Conservation (phyloP, 495 filamentous ascomycete genomes). For the Mytilinidion resinicola region DNA sequence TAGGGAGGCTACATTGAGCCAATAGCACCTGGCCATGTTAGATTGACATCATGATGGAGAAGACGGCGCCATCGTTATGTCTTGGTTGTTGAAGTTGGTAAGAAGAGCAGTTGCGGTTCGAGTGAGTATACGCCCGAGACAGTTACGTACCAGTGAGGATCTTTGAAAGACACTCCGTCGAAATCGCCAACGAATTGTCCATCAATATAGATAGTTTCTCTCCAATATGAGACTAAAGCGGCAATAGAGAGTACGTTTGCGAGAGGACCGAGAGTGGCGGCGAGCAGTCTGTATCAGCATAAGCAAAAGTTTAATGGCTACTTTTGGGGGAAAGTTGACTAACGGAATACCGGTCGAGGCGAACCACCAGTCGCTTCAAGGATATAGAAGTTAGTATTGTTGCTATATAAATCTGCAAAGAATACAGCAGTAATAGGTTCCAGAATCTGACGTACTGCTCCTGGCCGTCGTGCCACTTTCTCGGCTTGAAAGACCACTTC, state of each 20-base stretch:
- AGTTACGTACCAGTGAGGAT: constrained; percentile 34
- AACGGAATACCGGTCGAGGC: constrained; percentile 67
- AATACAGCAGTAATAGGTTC: neutral
- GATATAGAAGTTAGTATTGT: neutral
- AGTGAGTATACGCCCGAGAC: neutral
- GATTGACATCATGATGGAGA: neutral
- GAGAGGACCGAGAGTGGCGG: constrained; percentile 64
- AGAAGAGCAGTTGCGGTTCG: neutral
- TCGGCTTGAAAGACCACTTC: constrained; percentile 13
- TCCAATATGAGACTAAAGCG: constrained; percentile 63
- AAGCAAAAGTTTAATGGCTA: neutral
- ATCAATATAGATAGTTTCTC: constrained; percentile 38
- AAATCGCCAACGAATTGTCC: constrained; percentile 35
- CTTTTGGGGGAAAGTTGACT: constrained; percentile 35
- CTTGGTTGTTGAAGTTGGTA: neutral
- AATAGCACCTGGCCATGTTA: constrained; percentile 30
- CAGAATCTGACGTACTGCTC: constrained; percentile 7
- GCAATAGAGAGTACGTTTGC: constrained; percentile 74
- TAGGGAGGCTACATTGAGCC: constrained; percentile 60
- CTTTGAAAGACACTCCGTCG: constrained; percentile 38
- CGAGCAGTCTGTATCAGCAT: constrained; percentile 44
- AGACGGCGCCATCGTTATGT: neutral
- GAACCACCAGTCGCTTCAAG: constrained; percentile 60
- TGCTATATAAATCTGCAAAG: too few species aligned
- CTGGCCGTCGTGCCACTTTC: constrained; percentile 7